Conservation (phyloP, 1,139 yeast species). For the Lodderomyces parapsilosis region DNA sequence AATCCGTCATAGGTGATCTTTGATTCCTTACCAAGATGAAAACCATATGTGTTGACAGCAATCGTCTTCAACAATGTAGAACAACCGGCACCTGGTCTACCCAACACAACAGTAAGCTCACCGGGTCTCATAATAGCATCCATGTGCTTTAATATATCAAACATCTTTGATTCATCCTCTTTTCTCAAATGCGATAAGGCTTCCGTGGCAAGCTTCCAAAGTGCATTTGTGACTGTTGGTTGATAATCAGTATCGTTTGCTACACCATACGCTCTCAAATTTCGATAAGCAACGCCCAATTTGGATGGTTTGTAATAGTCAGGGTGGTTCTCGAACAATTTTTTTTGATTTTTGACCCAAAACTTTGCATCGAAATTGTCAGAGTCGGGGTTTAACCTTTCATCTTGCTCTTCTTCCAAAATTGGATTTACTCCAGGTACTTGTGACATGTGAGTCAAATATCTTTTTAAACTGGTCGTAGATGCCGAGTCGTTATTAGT, state of each 20-base stretch:
- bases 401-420: slow-evolving; percentile 12
- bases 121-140: slow-evolving; percentile 34
- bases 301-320: slow-evolving; percentile 57
- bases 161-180: slow-evolving; percentile 20
- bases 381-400: slow-evolving; percentile 14
- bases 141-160: slow-evolving; percentile 35
- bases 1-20: slow-evolving; percentile 49
- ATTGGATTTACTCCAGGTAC: slow-evolving; percentile 51
- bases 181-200: slow-evolving; percentile 42
- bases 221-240: slow-evolving; percentile 62
- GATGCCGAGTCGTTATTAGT: slow-evolving; percentile 2
- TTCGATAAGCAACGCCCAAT: slow-evolving; percentile 67
- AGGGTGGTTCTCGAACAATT: slow-evolving; percentile 16
- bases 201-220: slow-evolving; percentile 21
- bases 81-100: slow-evolving; percentile 41
- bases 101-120: slow-evolving; percentile 35
- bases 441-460: slow-evolving; percentile 49
- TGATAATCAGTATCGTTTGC: slow-evolving; percentile 82
- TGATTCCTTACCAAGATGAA: slow-evolving; percentile 28
- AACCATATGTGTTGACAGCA: slow-evolving; percentile 37
- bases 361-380: slow-evolving; percentile 30
- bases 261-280: slow-evolving; percentile 70
- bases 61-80: slow-evolving; percentile 34
- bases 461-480: slow-evolving; percentile 18
- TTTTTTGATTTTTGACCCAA: slow-evolving; percentile 72